A percentile compares a stretch with the other conserved stretches of the same genome.
phyloP scores from a whole-genome alignment of 371 early-diverging fungal species.

The Mortierella sp. region DNA sequence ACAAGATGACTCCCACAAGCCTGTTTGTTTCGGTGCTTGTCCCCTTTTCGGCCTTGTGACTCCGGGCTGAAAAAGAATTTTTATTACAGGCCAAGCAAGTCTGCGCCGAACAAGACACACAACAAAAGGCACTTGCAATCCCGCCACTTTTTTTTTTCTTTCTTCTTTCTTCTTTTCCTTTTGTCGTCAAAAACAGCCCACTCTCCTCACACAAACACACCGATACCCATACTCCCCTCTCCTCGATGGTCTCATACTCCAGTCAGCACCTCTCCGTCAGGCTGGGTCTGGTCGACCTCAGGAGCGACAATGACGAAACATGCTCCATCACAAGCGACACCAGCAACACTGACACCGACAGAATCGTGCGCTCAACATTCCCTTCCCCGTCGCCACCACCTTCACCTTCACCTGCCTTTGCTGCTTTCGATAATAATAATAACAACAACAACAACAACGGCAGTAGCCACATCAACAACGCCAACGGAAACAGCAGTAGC shows the following conservation, averaged over 20 bases:
- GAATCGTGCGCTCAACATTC: background rate
- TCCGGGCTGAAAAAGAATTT: constrained; percentile 7
- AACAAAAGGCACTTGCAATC: background rate
- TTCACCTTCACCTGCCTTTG: background rate
- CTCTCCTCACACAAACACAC: background rate
- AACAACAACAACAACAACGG: background rate
- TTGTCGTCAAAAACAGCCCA: background rate
- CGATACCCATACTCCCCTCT: background rate
- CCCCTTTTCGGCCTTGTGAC: background rate
- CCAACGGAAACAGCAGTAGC: background rate
- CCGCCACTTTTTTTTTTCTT: background rate
- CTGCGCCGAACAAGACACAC: background rate
- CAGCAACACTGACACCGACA: constrained; percentile 8
- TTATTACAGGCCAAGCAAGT: background rate
- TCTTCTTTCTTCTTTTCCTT: background rate
- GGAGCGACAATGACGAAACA: background rate
- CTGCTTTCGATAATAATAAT: background rate
- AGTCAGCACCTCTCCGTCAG: constrained; percentile 3
- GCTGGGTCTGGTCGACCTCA: background rate
- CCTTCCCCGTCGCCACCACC: constrained; percentile 9
- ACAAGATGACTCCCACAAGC: background rate
- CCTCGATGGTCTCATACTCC: background rate
- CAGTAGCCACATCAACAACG: background rate
- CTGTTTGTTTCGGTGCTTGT: background rate
- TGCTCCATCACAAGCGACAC: constrained; percentile 2